Conservation (phyloP, 805 yeast genomes). For the Jamesozyma lodderae region DNA sequence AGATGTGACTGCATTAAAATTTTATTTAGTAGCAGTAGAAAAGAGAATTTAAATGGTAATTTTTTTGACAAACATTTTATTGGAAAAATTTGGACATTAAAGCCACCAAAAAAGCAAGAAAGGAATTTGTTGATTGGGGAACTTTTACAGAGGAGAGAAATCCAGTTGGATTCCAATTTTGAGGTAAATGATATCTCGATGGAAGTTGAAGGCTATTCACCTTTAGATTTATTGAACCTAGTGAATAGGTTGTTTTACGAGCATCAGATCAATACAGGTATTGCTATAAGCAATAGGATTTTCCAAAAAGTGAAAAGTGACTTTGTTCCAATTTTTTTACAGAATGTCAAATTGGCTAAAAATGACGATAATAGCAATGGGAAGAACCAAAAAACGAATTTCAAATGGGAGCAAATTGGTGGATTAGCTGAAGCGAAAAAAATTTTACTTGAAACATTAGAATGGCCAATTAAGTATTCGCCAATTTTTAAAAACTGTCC, state of each 20-base stretch:
- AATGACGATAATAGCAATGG: neutral
- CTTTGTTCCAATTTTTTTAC: slow-evolving; percentile 68
- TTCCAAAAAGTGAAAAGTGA: slow-evolving; percentile 54
- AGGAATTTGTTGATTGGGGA: slow-evolving; percentile 41
- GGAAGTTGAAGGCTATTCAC: slow-evolving; percentile 85
- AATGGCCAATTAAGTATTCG: slow-evolving; percentile 95
- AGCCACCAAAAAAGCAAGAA: slow-evolving; percentile 59
- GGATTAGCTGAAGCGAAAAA: slow-evolving; percentile 73
- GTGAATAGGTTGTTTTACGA: slow-evolving; percentile 63
- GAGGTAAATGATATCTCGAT: slow-evolving; percentile 44
- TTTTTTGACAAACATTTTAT: slow-evolving; percentile 62
- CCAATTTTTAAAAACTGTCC: slow-evolving; percentile 91
- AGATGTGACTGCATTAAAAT: slow-evolving; percentile 41
- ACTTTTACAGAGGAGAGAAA: slow-evolving; percentile 29
- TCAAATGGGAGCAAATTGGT: slow-evolving; percentile 83
- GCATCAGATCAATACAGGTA: slow-evolving; percentile 7
- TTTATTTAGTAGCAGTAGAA: slow-evolving; percentile 54
- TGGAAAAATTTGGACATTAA: slow-evolving; percentile 50
- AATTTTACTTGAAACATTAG: slow-evolving; percentile 74
- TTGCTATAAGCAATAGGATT: neutral
- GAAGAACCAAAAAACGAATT: slow-evolving; percentile 26
- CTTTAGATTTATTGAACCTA: slow-evolving; percentile 66
- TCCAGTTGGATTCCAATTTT: slow-evolving; percentile 19
- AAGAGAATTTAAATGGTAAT: slow-evolving; percentile 51
- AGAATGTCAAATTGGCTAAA: slow-evolving; percentile 73